These are phyloP conservation scores for Sporothrix pseudoabietina DNA, from an alignment of 2,329 filamentous ascomycete genomes.

Conservation along the genomic window DNA sequence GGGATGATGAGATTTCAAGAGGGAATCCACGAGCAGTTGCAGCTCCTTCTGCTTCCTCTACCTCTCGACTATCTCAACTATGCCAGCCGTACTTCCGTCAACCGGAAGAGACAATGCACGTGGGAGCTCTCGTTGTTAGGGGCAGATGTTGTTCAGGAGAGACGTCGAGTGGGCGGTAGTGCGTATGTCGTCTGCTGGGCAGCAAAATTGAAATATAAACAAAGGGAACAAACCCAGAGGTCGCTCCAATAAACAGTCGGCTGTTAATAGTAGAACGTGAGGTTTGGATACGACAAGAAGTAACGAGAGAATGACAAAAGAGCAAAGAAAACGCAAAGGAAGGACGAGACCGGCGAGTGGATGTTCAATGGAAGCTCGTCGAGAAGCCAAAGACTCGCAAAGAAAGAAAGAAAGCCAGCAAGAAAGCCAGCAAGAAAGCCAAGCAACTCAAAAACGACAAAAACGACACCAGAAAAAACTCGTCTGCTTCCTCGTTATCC, in stretches of 20 bases:
- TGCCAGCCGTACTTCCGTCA: conserved; percentile 3
- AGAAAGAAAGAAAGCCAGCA: not conserved
- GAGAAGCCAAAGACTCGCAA: not conserved
- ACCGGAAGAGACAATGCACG: not conserved
- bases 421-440: conserved; percentile 8
- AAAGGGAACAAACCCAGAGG: not conserved
- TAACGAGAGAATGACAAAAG: not conserved
- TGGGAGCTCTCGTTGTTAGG: too few relatives aligned
- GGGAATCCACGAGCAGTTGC: not conserved
- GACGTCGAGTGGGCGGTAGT: not conserved
- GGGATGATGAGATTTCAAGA: too few relatives aligned
- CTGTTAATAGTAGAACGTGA: too few relatives aligned
- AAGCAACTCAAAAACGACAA: not conserved
- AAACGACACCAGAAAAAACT: conserved; percentile 12
- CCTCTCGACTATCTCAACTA: conserved; percentile 9
- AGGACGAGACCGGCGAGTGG: not conserved
- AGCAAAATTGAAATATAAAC: not conserved
- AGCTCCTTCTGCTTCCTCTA: not conserved
- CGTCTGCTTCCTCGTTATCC: not conserved
- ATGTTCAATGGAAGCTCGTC: not conserved
- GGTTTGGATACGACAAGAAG: not conserved
- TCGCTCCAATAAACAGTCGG: not conserved
- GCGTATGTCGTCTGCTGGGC: not conserved
- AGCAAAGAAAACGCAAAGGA: not conserved
- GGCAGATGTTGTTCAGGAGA: not conserved